Evolutionary conservation across 2,329 filamentous ascomycete genomes (phyloP), one percentile per base, ranked within the genome.

Genomic region (Calonectria ilicicola): DNA sequence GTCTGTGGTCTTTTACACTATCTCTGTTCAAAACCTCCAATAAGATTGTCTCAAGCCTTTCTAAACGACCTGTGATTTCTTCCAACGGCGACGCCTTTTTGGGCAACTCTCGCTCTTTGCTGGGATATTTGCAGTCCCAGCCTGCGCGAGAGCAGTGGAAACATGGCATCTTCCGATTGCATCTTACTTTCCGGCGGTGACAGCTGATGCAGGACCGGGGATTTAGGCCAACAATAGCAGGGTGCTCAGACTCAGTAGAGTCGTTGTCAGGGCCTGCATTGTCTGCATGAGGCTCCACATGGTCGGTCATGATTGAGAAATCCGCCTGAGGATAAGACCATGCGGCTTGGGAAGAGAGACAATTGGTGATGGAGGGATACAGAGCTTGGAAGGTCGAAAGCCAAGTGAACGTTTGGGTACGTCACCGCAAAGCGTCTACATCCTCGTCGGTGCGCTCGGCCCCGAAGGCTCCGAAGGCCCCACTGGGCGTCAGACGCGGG

Each of bases 121-220:
- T 56, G 6, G 64, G 64, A 42, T 66, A 66, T 17, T 23, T 42
- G 38, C 64, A 66, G 5, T 17, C 19, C 49, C 15, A 32, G 5
- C 70, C 70, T 2, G 60, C 66, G 12, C 70, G 66, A 46, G 47
- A 10, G 19, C 70, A 72, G 35, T 56, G 66, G 14, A 23, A 27
- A 27, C 70, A 72, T 35, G 70, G 70, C 12, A 72, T n/a, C 23
- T 46, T 72, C 21, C 66, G 40, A 40, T 72, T 58, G 58, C 70
- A 72, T 5, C 60, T 47, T 12, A 65, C 66, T 44, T 72, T 72
- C 47, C 70, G 65, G 17, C 58, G 58, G 49, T 72, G 53, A 26
- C 70, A 72, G 35, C 40, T 69, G 32, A 69, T 56, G 38, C 70
- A 72, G 15, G 70, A 72, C 60, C 70, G 70, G 32, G 66, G 35